A percentile compares a stretch with the other conserved stretches of the same genome.
Evolutionary conservation across 2,329 filamentous ascomycete genomes (phyloP).

Genomic region (Clonostachys byssicola): DNA sequence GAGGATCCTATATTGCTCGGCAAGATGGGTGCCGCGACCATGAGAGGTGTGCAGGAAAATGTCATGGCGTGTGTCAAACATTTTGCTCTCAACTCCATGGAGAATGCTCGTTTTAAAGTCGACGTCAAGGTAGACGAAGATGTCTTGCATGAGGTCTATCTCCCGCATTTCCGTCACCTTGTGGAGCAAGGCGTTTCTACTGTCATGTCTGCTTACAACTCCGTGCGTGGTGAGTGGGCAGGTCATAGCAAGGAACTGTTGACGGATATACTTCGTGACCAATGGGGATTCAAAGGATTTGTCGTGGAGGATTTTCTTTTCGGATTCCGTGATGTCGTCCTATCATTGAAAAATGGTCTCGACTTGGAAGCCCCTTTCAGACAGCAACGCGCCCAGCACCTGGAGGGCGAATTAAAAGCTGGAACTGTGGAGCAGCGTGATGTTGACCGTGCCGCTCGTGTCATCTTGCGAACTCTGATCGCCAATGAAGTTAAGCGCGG

Average conservation of each 20-base stretch:
- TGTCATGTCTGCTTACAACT: too few relatives aligned
- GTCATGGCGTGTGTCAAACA: constrained; percentile 15
- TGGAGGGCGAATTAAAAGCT: constrained; percentile 1
- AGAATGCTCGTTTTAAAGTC: constrained; percentile 12
- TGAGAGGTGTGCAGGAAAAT: constrained; percentile 9
- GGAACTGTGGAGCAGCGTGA: neutral
- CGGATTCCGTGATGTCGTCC: constrained; percentile 6
- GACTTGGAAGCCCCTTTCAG: constrained; percentile 13
- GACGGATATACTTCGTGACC: constrained; percentile 6
- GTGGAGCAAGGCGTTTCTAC: too few relatives aligned
- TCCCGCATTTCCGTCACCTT: constrained; percentile 13
- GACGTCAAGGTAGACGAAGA: constrained; percentile 8
- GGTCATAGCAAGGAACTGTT: constrained; percentile 11
- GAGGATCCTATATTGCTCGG: constrained; percentile 12
- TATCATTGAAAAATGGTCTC: constrained; percentile 10
- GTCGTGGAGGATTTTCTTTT: constrained; percentile 10
- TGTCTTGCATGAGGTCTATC: constrained; percentile 11
- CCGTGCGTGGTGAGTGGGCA: constrained; percentile 9
- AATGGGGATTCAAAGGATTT: constrained; percentile 11
- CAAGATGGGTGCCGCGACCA: constrained; percentile 9
- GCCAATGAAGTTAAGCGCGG: constrained; percentile 1
- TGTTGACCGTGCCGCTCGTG: constrained; percentile 2
- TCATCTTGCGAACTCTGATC: constrained; percentile 6
- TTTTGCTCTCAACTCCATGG: constrained; percentile 14
- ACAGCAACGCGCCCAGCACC: constrained; percentile 3